phyloP scores from a whole-genome alignment of 352 stramenopile species.

The Phytophthora colocasiae region DNA sequence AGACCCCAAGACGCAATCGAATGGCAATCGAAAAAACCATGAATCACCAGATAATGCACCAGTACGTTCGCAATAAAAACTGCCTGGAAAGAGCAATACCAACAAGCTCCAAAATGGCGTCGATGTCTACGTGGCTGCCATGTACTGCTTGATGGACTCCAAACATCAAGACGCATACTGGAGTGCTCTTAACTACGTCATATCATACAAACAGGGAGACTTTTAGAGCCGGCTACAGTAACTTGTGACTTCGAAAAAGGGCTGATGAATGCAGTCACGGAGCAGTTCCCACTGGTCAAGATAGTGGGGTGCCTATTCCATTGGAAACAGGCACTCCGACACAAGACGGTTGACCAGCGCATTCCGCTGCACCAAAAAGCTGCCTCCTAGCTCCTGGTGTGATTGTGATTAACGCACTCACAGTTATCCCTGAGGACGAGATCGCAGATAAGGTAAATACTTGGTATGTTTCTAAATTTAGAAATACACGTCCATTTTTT shows the following conservation, averaged over 20 bases:
- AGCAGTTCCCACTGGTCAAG: constrained; percentile 21
- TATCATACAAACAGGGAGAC: constrained; percentile 14
- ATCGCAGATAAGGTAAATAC: constrained; percentile 2
- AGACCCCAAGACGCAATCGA: neutral
- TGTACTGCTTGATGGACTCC: constrained; percentile 2
- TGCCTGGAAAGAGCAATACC: neutral
- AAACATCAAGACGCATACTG: constrained; percentile 16
- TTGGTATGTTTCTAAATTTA: neutral
- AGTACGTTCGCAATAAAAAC: constrained; percentile 3
- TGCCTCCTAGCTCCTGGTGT: neutral
- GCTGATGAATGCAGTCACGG: constrained; percentile 10
- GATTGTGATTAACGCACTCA: neutral
- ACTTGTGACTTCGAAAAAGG: constrained; percentile 23
- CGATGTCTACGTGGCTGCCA: constrained; percentile 2
- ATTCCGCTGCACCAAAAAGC: neutral
- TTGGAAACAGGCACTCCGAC: constrained; percentile 25
- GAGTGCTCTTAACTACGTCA: constrained; percentile 4
- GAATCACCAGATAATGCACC: constrained; percentile 7
- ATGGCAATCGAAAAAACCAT: constrained; percentile 1
- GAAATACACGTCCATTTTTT: neutral
- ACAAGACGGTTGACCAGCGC: constrained; percentile 17
- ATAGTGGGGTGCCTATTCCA: constrained; percentile 22
- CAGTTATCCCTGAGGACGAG: constrained; percentile 4
- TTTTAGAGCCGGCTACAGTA: neutral
- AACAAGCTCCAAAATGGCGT: constrained; percentile 5